Conservation (phyloP, 495 filamentous ascomycete species). For the Podospora didyma region DNA sequence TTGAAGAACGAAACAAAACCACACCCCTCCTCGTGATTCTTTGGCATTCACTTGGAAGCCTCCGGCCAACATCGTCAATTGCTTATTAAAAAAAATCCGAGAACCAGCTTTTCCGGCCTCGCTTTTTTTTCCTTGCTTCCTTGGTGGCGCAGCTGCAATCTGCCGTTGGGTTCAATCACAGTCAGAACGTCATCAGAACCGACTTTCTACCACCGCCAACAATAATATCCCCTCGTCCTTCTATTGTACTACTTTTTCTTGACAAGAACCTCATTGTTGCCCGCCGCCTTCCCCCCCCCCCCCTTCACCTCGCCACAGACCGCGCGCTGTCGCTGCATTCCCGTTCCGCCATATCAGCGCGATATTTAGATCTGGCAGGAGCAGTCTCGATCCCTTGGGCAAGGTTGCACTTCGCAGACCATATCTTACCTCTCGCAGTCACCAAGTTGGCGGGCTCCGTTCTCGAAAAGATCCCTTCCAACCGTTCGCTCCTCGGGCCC, state of each 20-base stretch:
- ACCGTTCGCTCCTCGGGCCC: slow-evolving; percentile 91
- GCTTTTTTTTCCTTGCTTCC: too few species aligned
- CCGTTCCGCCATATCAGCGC: neutral
- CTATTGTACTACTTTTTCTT: too few species aligned
- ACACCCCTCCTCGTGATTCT: too few species aligned
- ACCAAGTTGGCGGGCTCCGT: slow-evolving; percentile 98
- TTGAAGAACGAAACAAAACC: slow-evolving; percentile 1
- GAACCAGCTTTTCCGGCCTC: neutral
- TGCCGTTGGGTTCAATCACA: neutral
- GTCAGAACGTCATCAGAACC: slow-evolving; percentile 4
- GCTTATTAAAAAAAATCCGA: too few species aligned
- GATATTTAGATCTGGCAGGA: neutral
- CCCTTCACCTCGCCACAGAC: too few species aligned
- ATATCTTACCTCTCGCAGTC: slow-evolving; percentile 28
- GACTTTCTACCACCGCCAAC: neutral
- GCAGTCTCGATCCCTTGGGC: neutral
- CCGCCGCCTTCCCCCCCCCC: too few species aligned
- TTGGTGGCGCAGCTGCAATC: neutral
- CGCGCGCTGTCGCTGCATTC: too few species aligned
- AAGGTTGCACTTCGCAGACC: slow-evolving; percentile 4
- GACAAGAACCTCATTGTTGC: too few species aligned
- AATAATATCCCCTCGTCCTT: too few species aligned
- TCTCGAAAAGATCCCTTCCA: slow-evolving; percentile 70
- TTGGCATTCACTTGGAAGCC: too few species aligned
- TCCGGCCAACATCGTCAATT: too few species aligned